phyloP scores from a whole-genome alignment of 352 stramenopile genomes.

The Globisporangium alternatum region DNA sequence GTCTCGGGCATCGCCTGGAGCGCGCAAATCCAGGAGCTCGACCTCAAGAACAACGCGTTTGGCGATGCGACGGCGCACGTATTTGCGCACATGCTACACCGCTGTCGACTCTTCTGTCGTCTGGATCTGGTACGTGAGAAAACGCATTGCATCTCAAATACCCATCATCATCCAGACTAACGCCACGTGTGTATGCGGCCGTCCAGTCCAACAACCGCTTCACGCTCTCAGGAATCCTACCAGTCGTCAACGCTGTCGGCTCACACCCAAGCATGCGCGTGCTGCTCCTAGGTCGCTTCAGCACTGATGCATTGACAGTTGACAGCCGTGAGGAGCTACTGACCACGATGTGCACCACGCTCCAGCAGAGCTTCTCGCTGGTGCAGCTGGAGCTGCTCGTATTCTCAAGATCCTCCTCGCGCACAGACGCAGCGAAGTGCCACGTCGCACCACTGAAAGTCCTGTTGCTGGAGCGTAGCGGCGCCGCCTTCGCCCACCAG shows the following conservation, averaged over 20 bases:
- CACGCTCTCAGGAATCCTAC: conserved; percentile 24
- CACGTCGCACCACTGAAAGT: conserved; percentile 20
- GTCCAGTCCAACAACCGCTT: conserved; percentile 35
- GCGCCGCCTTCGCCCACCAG: conserved; percentile 11
- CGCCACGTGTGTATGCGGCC: background rate
- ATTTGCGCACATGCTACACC: conserved; percentile 31
- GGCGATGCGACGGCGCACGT: conserved; percentile 27
- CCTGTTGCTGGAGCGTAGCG: conserved; percentile 10
- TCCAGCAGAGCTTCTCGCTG: conserved; percentile 27
- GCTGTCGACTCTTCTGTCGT: conserved; percentile 25
- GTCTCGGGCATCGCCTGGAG: conserved; percentile 41
- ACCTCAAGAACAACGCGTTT: conserved; percentile 35
- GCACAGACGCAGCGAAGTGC: conserved; percentile 11
- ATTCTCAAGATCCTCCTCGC: conserved; percentile 2
- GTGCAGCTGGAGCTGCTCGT: conserved; percentile 26
- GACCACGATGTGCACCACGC: conserved; percentile 10
- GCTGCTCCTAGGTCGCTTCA: conserved; percentile 32
- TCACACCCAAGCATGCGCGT: conserved; percentile 26
- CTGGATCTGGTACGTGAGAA: conserved; percentile 36
- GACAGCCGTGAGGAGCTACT: conserved; percentile 9
- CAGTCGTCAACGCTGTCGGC: conserved; percentile 17
- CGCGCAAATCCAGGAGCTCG: conserved; percentile 29
- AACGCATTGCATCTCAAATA: background rate
- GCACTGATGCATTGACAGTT: background rate
- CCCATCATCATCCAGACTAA: background rate